Percentiles rank a stretch among this genome's conserved stretches.
Conservation (phyloP, 1,139 yeast species). For the Yamadazyma oceani region DNA sequence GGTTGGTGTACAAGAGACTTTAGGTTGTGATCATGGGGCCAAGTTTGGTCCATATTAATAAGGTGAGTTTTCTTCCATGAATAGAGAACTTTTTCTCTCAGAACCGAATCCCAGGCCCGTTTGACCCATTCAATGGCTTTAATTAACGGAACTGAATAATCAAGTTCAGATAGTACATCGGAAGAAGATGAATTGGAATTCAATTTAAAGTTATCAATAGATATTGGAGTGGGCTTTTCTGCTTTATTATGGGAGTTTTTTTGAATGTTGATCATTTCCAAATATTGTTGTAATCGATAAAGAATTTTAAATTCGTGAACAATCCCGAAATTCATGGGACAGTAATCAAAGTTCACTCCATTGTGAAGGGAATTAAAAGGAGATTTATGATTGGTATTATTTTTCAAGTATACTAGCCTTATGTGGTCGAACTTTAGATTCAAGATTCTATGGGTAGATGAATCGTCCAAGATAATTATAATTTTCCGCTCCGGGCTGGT, state of each 20-base stretch:
- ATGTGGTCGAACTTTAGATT: slow-evolving; percentile 57
- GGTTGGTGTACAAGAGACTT: background rate
- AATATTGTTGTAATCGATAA: slow-evolving; percentile 60
- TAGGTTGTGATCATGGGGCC: slow-evolving; percentile 22
- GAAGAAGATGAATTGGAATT: slow-evolving; percentile 16
- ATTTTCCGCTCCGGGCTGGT: slow-evolving; percentile 47
- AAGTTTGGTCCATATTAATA: slow-evolving; percentile 19
- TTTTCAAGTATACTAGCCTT: slow-evolving; percentile 43
- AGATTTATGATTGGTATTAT: slow-evolving; percentile 41
- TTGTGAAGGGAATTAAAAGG: slow-evolving; percentile 36
- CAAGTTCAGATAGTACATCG: slow-evolving; percentile 35
- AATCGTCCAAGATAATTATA: slow-evolving; percentile 57
- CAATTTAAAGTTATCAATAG: slow-evolving; percentile 10
- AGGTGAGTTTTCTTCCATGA: slow-evolving; percentile 52
- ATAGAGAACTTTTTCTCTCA: slow-evolving; percentile 44
- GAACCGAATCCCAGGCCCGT: slow-evolving; percentile 53
- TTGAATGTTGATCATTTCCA: slow-evolving; percentile 48
- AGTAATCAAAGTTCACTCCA: slow-evolving; percentile 46
- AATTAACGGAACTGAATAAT: slow-evolving; percentile 49
- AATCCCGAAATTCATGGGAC: slow-evolving; percentile 68
- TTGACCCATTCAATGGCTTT: slow-evolving; percentile 60
- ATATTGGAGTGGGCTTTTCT: background rate
- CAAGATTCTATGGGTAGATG: slow-evolving; percentile 61
- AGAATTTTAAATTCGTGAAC: slow-evolving; percentile 60
- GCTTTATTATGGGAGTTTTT: slow-evolving; percentile 11